These are phyloP conservation scores for Apophysomyces variabilis DNA, from an alignment of 371 early-diverging fungal species.

Conservation along the genomic window DNA sequence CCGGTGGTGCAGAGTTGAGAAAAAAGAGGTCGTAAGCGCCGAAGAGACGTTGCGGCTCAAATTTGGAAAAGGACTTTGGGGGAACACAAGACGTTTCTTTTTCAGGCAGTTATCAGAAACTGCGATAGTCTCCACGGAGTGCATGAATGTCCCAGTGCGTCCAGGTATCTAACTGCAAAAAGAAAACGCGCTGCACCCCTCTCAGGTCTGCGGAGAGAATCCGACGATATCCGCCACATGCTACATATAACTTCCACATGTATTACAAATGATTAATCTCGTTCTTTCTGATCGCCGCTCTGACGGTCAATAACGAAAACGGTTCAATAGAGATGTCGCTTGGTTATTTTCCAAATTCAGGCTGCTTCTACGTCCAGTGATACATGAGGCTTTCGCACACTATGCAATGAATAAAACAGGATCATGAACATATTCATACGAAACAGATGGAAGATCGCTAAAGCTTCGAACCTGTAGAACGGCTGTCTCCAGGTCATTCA, in stretches of 20 bases:
- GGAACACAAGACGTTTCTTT: slow-evolving; percentile 12
- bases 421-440: too few relatives aligned
- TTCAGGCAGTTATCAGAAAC: slow-evolving; percentile 4
- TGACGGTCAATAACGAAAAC: too few relatives aligned
- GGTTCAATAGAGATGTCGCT: too few relatives aligned
- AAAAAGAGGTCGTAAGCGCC: slow-evolving; percentile 5
- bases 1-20: slow-evolving; percentile 5
- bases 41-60: slow-evolving; percentile 11
- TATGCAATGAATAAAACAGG: too few relatives aligned
- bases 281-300: too few relatives aligned
- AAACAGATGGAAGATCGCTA: too few relatives aligned
- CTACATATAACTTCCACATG: not conserved
- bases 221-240: slow-evolving; percentile 4
- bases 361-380: too few relatives aligned
- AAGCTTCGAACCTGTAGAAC: too few relatives aligned
- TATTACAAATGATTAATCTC: too few relatives aligned
- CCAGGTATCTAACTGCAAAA: slow-evolving; percentile 1
- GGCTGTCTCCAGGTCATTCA: too few relatives aligned
- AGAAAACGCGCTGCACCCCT: slow-evolving; percentile 11
- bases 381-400: too few relatives aligned
- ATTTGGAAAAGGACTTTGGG: slow-evolving; percentile 2
- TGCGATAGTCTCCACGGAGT: slow-evolving; percentile 9
- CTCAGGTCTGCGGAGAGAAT: slow-evolving; percentile 3
- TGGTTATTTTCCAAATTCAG: too few relatives aligned
- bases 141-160: slow-evolving; percentile 12